Evolutionary conservation across 2,329 filamentous ascomycete species (phyloP), one percentile per base, ranked within the genome.

Genomic region (Aspergillus sp.): DNA sequence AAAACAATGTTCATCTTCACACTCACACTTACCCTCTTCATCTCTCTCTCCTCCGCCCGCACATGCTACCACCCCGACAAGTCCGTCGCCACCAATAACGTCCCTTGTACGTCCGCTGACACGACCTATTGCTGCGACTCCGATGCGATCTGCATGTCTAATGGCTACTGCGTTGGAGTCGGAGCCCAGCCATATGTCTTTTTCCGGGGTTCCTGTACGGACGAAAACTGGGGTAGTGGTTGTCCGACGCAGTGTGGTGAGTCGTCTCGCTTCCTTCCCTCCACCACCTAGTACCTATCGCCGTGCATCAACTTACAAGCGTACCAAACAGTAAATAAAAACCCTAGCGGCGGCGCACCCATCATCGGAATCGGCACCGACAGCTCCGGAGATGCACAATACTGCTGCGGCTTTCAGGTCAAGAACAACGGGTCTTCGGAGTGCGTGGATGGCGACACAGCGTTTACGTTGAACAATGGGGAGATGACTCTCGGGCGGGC

Each of bases 1-100:
- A 8, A 42, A 19, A 21, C 11, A 17, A 42, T 42, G 17, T 19
- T 42, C 17, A 42, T 19, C 41, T 11, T 21, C 11, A 11, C 32
- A 8, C n/a, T 42, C 11, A 17, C 17, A n/a, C 8, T 42, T 2
- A 42, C 41, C 41, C 8, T 42, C 8, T 19, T 42, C 17, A 42
- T 42, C 41, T 42, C 47, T 10, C 55, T 57, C 8, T 17, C 55
- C 25, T n/a, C 23, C 17, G 55, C 55, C 6, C 55, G 50, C 49
- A 57, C 55, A 49, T 57, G 55, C 47, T 57, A 57, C 55, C 30
- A 57, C 21, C 55, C 55, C 13, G 55, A 57, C 47, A 36, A 48
- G 11, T 50, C 55, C 8, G 25, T 57, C 5, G 44, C 55, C 13
- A 30, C 47, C 19, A 41, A 11, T 11, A 38, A 36, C 5, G 55